A percentile compares a stretch with the other conserved stretches of the same genome.
Conservation (phyloP, 73 alveolate genomes). For the Durusdinium trenchii region DNA sequence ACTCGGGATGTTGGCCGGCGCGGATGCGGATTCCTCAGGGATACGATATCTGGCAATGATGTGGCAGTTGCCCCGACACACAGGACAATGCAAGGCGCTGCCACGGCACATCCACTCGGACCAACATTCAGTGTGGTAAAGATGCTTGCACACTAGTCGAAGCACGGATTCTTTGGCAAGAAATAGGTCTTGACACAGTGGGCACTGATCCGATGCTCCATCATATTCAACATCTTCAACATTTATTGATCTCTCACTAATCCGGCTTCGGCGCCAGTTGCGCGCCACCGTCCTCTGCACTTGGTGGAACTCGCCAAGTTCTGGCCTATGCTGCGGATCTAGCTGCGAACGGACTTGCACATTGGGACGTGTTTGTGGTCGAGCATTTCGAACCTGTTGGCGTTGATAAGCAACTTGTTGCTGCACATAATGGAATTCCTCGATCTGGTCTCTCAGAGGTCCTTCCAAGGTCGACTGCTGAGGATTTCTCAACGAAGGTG, state of each 20-base stretch:
- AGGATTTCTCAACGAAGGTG: background rate
- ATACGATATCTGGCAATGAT: background rate
- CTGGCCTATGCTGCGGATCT: background rate
- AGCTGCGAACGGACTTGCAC: background rate
- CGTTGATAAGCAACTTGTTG: background rate
- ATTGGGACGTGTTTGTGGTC: background rate
- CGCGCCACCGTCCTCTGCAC: background rate
- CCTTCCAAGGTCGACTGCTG: slow-evolving; percentile 11
- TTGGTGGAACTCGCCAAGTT: background rate
- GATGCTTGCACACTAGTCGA: background rate
- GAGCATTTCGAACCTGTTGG: background rate
- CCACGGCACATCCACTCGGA: background rate
- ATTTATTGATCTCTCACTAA: background rate
- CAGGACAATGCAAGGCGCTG: background rate
- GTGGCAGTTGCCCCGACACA: background rate
- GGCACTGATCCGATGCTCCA: background rate
- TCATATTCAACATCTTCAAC: background rate
- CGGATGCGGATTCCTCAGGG: background rate
- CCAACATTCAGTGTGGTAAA: slow-evolving; percentile 9
- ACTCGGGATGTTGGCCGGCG: background rate
- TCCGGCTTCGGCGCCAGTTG: background rate
- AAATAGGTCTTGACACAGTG: background rate
- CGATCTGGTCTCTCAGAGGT: background rate
- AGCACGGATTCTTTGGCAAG: background rate
- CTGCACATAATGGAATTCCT: background rate